Evolutionary conservation across 2,329 filamentous ascomycete genomes (phyloP).

Genomic region (Verticillium klebahnii): DNA sequence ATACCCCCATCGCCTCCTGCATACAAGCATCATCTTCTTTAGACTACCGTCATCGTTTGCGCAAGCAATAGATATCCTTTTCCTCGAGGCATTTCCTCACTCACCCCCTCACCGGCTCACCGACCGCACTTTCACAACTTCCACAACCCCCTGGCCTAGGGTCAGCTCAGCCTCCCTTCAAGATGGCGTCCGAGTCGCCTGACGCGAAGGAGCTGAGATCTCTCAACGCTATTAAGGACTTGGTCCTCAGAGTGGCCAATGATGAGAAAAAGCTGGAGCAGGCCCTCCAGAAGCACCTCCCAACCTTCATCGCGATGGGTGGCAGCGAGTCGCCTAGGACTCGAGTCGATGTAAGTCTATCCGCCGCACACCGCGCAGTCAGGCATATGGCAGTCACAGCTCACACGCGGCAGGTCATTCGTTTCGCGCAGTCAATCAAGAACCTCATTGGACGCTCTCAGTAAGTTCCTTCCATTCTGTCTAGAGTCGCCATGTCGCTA

Average conservation of each 20-base stretch:
- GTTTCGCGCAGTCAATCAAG: slow-evolving; percentile 8
- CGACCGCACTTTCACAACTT: neutral
- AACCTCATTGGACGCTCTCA: slow-evolving; percentile 6
- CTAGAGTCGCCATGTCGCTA: neutral
- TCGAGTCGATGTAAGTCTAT: slow-evolving; percentile 32
- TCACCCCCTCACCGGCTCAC: too few species aligned
- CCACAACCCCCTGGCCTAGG: neutral
- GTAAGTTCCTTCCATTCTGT: neutral
- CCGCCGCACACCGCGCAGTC: neutral
- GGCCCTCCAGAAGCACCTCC: slow-evolving; percentile 72
- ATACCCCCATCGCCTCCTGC: neutral
- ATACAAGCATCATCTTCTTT: neutral
- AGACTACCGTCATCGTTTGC: neutral
- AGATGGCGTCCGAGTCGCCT: slow-evolving; percentile 11
- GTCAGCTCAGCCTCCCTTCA: neutral
- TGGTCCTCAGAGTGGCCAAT: slow-evolving; percentile 72
- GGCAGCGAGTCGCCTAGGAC: slow-evolving; percentile 76
- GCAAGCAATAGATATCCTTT: neutral
- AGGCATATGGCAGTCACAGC: neutral
- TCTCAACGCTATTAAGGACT: slow-evolving; percentile 17
- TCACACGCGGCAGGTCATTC: slow-evolving; percentile 8
- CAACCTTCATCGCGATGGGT: slow-evolving; percentile 80
- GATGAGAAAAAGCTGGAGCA: slow-evolving; percentile 79
- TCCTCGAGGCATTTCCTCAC: too few species aligned
- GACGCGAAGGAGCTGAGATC: slow-evolving; percentile 9